phyloP scores from a whole-genome alignment of 805 yeast species.

The Candida multigemmis region DNA sequence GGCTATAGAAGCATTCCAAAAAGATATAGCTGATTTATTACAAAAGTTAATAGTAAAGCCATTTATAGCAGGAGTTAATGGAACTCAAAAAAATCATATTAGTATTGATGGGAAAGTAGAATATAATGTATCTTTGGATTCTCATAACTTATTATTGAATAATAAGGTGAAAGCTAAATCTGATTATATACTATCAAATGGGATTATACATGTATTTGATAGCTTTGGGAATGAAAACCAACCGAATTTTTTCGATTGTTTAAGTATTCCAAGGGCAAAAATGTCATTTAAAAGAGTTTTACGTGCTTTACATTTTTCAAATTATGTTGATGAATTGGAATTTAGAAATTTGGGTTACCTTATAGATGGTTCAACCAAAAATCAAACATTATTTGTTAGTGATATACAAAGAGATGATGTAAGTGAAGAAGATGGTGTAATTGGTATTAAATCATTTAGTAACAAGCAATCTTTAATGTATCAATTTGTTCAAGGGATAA shows the following conservation, averaged over 20 bases:
- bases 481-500: slow-evolving; percentile 47
- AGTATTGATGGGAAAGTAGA: slow-evolving; percentile 5
- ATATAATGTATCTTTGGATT: too few species aligned
- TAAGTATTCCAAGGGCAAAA: slow-evolving; percentile 12
- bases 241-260: slow-evolving; percentile 10
- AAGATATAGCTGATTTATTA: slow-evolving; percentile 18
- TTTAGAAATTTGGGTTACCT: slow-evolving; percentile 48
- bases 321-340: slow-evolving; percentile 61
- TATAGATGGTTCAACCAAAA: slow-evolving; percentile 41
- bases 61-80: slow-evolving; percentile 19
- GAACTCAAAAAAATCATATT: slow-evolving; percentile 9
- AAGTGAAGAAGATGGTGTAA: slow-evolving; percentile 11
- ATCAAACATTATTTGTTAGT: slow-evolving; percentile 58
- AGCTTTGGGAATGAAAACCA: slow-evolving; percentile 2
- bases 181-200: slow-evolving; percentile 18
- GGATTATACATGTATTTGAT: slow-evolving; percentile 24
- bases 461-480: slow-evolving; percentile 38
- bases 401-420: slow-evolving; percentile 24
- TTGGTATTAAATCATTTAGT: slow-evolving; percentile 17
- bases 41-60: slow-evolving; percentile 15
- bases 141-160: too few species aligned
- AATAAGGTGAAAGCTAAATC: too few species aligned
- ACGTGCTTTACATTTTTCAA: slow-evolving; percentile 38
- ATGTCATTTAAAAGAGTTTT: slow-evolving; percentile 27
- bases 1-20: slow-evolving; percentile 19